Evolutionary conservation across 768 basidiomycete species (phyloP).

Genomic region (Amanita jacksonii): DNA sequence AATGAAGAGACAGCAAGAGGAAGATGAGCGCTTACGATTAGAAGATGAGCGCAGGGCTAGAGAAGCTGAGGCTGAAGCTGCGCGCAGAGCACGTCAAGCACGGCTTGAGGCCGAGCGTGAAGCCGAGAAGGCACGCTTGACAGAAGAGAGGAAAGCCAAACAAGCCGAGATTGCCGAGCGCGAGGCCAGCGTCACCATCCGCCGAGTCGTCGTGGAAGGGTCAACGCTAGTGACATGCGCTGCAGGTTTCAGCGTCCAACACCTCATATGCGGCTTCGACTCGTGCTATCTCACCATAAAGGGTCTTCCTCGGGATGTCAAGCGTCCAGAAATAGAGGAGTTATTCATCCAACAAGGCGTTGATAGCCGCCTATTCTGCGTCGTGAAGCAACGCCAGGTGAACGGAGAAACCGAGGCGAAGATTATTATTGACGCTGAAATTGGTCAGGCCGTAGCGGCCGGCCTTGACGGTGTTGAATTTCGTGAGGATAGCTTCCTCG

Average conservation of each 20-base stretch:
- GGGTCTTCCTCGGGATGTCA: slow-evolving; percentile 34
- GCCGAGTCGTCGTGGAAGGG: too few species aligned
- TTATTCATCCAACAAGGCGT: slow-evolving; percentile 40
- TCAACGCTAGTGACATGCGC: slow-evolving; percentile 29
- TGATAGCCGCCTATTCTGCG: slow-evolving; percentile 22
- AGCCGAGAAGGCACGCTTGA: too few species aligned
- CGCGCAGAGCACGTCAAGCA: too few species aligned
- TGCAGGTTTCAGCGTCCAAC: slow-evolving; percentile 37
- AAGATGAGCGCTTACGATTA: too few species aligned
- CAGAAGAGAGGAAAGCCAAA: too few species aligned
- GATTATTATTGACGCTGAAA: slow-evolving; percentile 32
- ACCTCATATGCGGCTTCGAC: slow-evolving; percentile 42
- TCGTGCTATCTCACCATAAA: slow-evolving; percentile 37
- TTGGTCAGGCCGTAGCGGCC: slow-evolving; percentile 29
- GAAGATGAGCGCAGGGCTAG: too few species aligned
- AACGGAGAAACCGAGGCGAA: slow-evolving; percentile 27
- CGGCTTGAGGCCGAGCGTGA: too few species aligned
- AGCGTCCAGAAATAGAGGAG: slow-evolving; percentile 27
- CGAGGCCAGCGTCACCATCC: too few species aligned
- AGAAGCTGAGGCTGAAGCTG: too few species aligned
- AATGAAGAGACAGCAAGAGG: too few species aligned
- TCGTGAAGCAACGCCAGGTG: slow-evolving; percentile 22
- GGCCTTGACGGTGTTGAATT: slow-evolving; percentile 41
- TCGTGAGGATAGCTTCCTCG: slow-evolving; percentile 26
- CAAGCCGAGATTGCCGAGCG: too few species aligned